These are phyloP conservation scores for Gentiana straminea DNA, from an alignment of 257 asterid species.

Conservation along the genomic window DNA sequence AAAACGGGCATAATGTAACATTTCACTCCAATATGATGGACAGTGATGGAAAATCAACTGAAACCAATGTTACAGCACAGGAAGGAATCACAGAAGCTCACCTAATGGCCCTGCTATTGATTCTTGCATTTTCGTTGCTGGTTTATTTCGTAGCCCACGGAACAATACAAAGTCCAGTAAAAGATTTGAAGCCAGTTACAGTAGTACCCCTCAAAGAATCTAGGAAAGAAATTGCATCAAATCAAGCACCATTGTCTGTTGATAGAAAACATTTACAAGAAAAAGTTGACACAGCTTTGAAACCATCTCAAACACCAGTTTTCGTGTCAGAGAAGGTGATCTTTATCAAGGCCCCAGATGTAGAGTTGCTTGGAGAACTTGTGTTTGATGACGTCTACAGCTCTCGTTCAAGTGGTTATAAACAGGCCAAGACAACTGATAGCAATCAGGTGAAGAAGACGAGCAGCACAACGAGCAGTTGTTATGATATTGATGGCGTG, in stretches of 20 bases:
- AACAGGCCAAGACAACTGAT: constrained; percentile 14
- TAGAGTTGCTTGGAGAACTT: constrained; percentile 57
- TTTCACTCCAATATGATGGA: neutral
- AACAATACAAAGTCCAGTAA: constrained; percentile 13
- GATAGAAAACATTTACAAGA: constrained; percentile 7
- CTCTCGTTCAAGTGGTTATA: constrained; percentile 12
- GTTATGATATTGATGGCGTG: neutral
- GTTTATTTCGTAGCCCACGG: constrained; percentile 17
- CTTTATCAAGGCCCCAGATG: constrained; percentile 25
- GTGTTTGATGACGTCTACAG: constrained; percentile 26
- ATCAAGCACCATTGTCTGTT: neutral
- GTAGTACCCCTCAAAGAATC: constrained; percentile 8
- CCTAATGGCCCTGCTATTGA: constrained; percentile 16
- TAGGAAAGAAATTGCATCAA: constrained; percentile 6
- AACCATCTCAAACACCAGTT: constrained; percentile 6
- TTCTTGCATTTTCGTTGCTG: constrained; percentile 21
- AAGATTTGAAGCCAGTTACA: constrained; percentile 12
- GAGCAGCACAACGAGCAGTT: constrained; percentile 11
- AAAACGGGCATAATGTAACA: no score
- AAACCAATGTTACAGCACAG: constrained; percentile 11
- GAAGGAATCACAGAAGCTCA: constrained; percentile 10
- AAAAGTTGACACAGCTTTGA: constrained; percentile 9
- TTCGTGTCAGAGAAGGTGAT: constrained; percentile 7
- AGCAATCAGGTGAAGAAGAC: constrained; percentile 9
- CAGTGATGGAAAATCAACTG: constrained; percentile 1